phyloP scores from a whole-genome alignment of 129 eudicot genomes.

The Lactuca sativa region DNA sequence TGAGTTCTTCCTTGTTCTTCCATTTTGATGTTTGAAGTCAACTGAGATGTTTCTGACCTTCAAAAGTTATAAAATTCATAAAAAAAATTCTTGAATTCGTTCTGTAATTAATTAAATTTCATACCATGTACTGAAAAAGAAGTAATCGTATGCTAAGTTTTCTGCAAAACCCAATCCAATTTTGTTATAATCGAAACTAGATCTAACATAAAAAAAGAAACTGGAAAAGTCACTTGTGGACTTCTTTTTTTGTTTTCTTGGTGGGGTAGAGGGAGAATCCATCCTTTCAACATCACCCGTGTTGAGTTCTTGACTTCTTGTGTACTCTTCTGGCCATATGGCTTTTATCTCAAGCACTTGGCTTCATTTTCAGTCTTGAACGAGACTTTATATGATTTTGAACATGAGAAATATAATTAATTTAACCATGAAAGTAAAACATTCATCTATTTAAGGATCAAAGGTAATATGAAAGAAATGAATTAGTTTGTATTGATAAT shows the following conservation, averaged over 20 bases:
- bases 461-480: conserved; percentile 5
- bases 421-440: neutral
- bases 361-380: no score
- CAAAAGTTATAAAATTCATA: neutral
- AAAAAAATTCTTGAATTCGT: neutral
- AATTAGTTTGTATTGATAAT: neutral
- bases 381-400: conserved; percentile 6
- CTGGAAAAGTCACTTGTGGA: no score
- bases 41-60: conserved; percentile 1
- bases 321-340: no score
- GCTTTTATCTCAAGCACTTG: no score
- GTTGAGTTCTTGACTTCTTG: no score
- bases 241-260: neutral
- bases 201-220: no score
- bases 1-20: neutral
- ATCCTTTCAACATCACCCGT: no score
- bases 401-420: conserved; percentile 11
- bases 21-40: conserved; percentile 1
- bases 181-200: no score
- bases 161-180: no score
- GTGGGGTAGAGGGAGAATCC: no score
- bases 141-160: neutral
- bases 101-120: neutral
- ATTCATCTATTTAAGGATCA: neutral
- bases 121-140: neutral